Evolutionary conservation across 345 rosid genomes (phyloP).

Genomic region (Melaleuca quinquenervia): DNA sequence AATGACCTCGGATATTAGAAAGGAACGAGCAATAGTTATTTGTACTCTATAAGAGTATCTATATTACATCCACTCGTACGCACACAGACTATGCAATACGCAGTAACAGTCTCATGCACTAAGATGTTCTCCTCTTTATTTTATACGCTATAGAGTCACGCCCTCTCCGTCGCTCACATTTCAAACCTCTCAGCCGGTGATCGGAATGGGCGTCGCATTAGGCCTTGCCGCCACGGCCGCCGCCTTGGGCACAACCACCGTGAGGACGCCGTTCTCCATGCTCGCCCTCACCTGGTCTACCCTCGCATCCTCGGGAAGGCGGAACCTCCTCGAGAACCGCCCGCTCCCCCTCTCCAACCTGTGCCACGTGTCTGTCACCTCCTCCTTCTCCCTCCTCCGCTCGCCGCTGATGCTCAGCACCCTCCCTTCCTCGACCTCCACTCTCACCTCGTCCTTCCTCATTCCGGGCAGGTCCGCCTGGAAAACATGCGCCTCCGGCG

Average conservation of each 20-base stretch:
- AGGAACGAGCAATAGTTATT: neutral
- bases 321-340: constrained; percentile 25
- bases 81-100: neutral
- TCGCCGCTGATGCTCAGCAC: constrained; percentile 28
- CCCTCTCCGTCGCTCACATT: neutral
- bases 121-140: neutral
- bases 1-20: neutral
- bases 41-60: neutral
- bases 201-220: constrained; percentile 17
- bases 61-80: neutral
- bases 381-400: constrained; percentile 21
- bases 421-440: constrained; percentile 20
- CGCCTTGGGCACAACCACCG: constrained; percentile 18
- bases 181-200: neutral
- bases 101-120: neutral
- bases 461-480: constrained; percentile 26
- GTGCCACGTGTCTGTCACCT: constrained; percentile 24
- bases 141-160: neutral
- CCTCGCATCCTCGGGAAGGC: constrained; percentile 27
- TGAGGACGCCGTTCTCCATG: constrained; percentile 32
- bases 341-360: constrained; percentile 19
- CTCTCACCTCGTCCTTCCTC: constrained; percentile 32
- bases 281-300: constrained; percentile 20
- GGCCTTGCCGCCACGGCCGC: neutral
- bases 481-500: constrained; percentile 28